These are phyloP conservation scores for Aureobasidium sp. DNA, from an alignment of 2,329 filamentous ascomycete species.

Conservation along the genomic window DNA sequence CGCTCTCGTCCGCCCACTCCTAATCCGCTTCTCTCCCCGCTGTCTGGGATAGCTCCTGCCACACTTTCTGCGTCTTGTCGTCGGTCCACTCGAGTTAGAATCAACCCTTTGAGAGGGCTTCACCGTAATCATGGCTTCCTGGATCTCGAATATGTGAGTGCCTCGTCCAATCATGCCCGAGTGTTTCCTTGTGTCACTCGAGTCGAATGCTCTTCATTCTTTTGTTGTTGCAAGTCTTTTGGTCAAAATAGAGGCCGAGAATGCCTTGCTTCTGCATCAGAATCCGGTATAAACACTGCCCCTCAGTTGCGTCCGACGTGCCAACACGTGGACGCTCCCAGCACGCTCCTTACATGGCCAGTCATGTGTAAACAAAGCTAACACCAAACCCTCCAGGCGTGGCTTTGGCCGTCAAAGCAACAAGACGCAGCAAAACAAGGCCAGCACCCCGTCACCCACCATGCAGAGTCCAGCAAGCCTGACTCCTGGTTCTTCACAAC, in stretches of 20 bases:
- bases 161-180: background rate
- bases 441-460: conserved; percentile 25
- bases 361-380: background rate
- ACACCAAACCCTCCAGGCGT: conserved; percentile 19
- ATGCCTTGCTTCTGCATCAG: conserved; percentile 6
- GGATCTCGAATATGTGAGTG: conserved; percentile 18
- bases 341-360: background rate
- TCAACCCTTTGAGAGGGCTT: background rate
- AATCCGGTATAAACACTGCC: background rate
- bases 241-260: background rate
- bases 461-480: conserved; percentile 24
- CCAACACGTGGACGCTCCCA: background rate
- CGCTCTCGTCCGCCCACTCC: background rate
- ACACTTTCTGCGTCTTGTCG: background rate
- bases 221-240: background rate
- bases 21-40: background rate
- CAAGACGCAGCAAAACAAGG: conserved; percentile 22
- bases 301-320: background rate
- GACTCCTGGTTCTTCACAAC: conserved; percentile 14
- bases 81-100: background rate
- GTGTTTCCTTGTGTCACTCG: background rate
- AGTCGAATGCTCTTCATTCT: background rate
- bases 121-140: conserved; percentile 15
- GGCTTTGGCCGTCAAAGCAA: conserved; percentile 23
- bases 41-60: background rate